A percentile compares a stretch with the other conserved stretches of the same genome.
These are phyloP conservation scores for Syncephalastrum racemosum DNA, from an alignment of 371 early-diverging fungal genomes.

Conservation along the genomic window DNA sequence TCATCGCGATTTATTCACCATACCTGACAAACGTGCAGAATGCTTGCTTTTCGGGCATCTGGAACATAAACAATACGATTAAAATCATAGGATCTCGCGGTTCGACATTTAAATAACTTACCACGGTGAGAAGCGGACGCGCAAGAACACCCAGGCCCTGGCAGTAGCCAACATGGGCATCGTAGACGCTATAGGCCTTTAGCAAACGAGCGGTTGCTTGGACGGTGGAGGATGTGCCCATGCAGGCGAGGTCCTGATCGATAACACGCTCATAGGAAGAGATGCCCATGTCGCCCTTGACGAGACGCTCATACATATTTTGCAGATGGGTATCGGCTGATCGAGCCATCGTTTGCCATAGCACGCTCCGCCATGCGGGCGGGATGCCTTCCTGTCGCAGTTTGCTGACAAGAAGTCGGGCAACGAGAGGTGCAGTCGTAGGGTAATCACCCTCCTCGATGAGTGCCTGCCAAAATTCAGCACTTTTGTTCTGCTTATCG, in stretches of 20 bases:
- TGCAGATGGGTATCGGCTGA: conserved; percentile 66
- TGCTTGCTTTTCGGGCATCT: conserved; percentile 92
- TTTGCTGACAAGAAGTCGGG: conserved; percentile 9
- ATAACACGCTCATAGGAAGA: conserved; percentile 75
- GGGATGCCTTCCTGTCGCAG: conserved; percentile 12
- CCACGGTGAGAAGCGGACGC: conserved; percentile 87
- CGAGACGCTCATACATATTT: conserved; percentile 70
- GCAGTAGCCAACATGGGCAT: conserved; percentile 93
- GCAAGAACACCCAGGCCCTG: conserved; percentile 94
- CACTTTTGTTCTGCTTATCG: too few relatives aligned
- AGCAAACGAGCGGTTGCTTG: conserved; percentile 68
- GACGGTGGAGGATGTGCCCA: conserved; percentile 67
- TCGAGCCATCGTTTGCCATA: conserved; percentile 87
- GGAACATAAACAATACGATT: conserved; percentile 9
- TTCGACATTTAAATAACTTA: conserved; percentile 29
- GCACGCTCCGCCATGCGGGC: conserved; percentile 58
- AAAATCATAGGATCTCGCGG: neutral
- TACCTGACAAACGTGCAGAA: conserved; percentile 85
- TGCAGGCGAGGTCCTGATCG: conserved; percentile 79
- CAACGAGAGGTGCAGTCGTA: neutral
- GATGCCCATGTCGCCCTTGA: conserved; percentile 46
- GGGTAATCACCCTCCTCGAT: too few relatives aligned
- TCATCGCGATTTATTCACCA: conserved; percentile 34
- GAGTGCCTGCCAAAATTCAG: too few relatives aligned
- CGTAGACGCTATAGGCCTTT: conserved; percentile 89